These are phyloP conservation scores for Rhynchosporium secalis DNA, from an alignment of 2,329 filamentous ascomycete species.

Conservation along the genomic window DNA sequence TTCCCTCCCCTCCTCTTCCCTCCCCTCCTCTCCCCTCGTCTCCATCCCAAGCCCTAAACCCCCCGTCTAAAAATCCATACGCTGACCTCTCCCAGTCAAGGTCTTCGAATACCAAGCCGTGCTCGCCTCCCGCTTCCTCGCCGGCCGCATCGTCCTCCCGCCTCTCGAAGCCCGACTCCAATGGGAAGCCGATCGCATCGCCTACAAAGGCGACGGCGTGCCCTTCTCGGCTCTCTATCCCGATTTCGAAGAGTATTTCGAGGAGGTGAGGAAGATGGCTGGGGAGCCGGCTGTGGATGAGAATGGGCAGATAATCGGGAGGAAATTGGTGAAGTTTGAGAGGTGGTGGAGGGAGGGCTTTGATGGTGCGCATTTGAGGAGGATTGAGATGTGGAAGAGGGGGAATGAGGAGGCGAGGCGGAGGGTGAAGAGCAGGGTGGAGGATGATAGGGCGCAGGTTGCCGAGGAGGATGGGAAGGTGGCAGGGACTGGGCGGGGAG, in stretches of 20 bases:
- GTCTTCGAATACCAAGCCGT: constrained; percentile 70
- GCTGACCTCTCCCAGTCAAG: constrained; percentile 48
- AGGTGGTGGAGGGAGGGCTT: constrained; percentile 52
- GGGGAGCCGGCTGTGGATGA: constrained; percentile 46
- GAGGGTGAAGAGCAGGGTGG: constrained; percentile 23
- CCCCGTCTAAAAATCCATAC: too few species aligned
- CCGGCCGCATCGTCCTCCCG: constrained; percentile 55
- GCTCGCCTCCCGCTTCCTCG: constrained; percentile 57
- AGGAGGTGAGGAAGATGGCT: constrained; percentile 52
- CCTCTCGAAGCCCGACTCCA: constrained; percentile 47
- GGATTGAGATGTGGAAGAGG: constrained; percentile 59
- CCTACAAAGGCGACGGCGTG: constrained; percentile 54
- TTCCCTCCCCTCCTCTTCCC: too few species aligned
- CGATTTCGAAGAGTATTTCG: constrained; percentile 66
- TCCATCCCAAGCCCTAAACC: too few species aligned
- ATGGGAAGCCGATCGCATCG: constrained; percentile 60
- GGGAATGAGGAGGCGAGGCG: constrained; percentile 46
- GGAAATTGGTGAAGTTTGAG: constrained; percentile 48
- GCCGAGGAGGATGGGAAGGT: neutral
- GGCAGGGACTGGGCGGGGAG: neutral
- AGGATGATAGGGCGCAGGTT: neutral
- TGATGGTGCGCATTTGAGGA: constrained; percentile 53
- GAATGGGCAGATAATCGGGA: constrained; percentile 39
- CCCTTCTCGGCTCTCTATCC: constrained; percentile 59
- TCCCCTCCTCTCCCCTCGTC: too few species aligned